These are phyloP conservation scores for Rhododendron kiyosumense DNA, from an alignment of 148 eudicot genomes.

Conservation along the genomic window DNA sequence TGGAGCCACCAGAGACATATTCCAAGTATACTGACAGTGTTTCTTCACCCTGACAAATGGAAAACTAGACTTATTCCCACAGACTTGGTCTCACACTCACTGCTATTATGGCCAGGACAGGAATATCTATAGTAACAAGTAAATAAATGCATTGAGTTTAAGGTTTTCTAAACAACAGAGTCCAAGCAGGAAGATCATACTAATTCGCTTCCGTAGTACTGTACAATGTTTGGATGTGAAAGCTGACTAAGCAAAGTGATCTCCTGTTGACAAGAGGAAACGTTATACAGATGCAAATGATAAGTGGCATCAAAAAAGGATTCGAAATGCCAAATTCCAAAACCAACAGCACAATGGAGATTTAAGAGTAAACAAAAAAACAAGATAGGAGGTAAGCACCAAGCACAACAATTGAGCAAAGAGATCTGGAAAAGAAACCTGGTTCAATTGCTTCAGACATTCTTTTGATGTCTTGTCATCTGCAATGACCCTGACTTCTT, in stretches of 20 bases:
- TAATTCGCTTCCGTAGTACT: conserved; percentile 87
- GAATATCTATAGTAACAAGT: background rate
- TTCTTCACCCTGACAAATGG: conserved; percentile 62
- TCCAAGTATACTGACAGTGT: conserved; percentile 85
- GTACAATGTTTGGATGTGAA: conserved; percentile 87
- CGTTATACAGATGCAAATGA: background rate
- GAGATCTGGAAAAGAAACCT: conserved; percentile 39
- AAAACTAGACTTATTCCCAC: background rate
- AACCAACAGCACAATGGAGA: background rate
- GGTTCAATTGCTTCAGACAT: conserved; percentile 89
- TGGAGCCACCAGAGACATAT: conserved; percentile 95
- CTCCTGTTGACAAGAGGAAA: conserved; percentile 51
- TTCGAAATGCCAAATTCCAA: background rate
- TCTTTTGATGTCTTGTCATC: conserved; percentile 88
- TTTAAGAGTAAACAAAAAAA: background rate
- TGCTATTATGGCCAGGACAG: background rate
- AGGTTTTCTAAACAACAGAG: background rate
- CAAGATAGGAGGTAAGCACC: background rate
- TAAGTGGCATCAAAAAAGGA: background rate
- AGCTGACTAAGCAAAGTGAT: conserved; percentile 81
- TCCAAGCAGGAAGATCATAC: conserved; percentile 30
- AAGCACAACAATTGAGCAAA: background rate
- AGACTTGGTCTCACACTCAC: background rate
- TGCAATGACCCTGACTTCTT: conserved; percentile 71
- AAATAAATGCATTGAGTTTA: background rate